These are phyloP conservation scores for Pulveroboletus sp. DNA, from an alignment of 768 basidiomycete species.

Conservation along the genomic window DNA sequence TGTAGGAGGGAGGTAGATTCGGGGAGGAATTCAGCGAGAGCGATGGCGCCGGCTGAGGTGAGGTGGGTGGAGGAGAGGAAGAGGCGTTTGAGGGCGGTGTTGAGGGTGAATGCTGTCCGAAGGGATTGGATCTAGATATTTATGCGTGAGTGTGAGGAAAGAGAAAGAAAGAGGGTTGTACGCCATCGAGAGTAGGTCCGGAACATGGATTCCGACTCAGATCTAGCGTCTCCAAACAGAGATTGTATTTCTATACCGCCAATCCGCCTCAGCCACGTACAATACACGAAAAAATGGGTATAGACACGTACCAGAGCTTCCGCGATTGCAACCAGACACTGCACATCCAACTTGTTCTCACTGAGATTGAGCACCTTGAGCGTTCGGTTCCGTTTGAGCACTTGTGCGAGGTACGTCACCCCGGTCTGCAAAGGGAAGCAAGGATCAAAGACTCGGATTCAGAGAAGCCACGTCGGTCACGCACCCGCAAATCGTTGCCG, in stretches of 20 bases:
- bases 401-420: slow-evolving; percentile 89
- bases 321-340: slow-evolving; percentile 75
- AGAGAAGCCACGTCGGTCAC: slow-evolving; percentile 32
- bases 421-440: slow-evolving; percentile 49
- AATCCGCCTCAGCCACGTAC: background rate
- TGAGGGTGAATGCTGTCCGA: slow-evolving; percentile 89
- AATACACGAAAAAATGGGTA: background rate
- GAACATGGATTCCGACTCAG: slow-evolving; percentile 91
- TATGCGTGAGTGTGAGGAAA: background rate
- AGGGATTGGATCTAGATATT: slow-evolving; percentile 72
- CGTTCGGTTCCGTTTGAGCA: slow-evolving; percentile 93
- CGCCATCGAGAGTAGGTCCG: slow-evolving; percentile 88
- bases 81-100: slow-evolving; percentile 86
- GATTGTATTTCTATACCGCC: slow-evolving; percentile 81
- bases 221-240: slow-evolving; percentile 90
- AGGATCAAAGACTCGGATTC: too few species aligned
- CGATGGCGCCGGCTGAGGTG: slow-evolving; percentile 83
- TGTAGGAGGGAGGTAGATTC: slow-evolving; percentile 86
- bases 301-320: slow-evolving; percentile 74
- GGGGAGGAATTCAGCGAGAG: slow-evolving; percentile 93
- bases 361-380: slow-evolving; percentile 91
- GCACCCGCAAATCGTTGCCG: slow-evolving; percentile 87
- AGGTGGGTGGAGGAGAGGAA: slow-evolving; percentile 86
- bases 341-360: slow-evolving; percentile 90
- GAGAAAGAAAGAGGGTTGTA: slow-evolving; percentile 36